Conservation (phyloP, 2,329 filamentous ascomycete genomes). For the Bertia moriformis region DNA sequence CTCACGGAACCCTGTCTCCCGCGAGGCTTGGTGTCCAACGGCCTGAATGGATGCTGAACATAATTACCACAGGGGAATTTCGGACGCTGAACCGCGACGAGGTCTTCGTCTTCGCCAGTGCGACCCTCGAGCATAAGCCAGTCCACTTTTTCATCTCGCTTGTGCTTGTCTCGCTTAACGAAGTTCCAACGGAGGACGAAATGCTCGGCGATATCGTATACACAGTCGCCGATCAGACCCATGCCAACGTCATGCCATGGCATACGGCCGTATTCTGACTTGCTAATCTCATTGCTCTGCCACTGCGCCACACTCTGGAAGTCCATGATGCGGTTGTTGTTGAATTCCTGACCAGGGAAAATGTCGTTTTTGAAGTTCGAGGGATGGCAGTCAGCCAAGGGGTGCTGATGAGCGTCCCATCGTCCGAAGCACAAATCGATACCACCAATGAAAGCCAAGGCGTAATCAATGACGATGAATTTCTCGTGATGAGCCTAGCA, state of each 20-base stretch:
- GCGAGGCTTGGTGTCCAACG: constrained; percentile 50
- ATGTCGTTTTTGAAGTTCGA: constrained; percentile 68
- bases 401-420: constrained; percentile 80
- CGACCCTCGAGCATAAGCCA: constrained; percentile 73
- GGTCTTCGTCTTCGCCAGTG: constrained; percentile 64
- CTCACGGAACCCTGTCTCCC: constrained; percentile 59
- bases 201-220: constrained; percentile 90
- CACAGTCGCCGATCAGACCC: constrained; percentile 75
- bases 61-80: constrained; percentile 84
- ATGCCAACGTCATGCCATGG: constrained; percentile 96
- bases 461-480: constrained; percentile 87
- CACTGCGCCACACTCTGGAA: constrained; percentile 83
- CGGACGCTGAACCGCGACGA: constrained; percentile 76
- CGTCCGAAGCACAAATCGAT: constrained; percentile 90
- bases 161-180: constrained; percentile 93
- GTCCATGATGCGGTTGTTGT: constrained; percentile 93
- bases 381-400: constrained; percentile 75
- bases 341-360: constrained; percentile 94
- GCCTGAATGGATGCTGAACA: constrained; percentile 61
- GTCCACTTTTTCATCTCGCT: constrained; percentile 68
- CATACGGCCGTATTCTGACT: constrained; percentile 86
- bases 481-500: constrained; percentile 81
- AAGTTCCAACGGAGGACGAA: constrained; percentile 95
- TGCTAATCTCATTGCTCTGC: constrained; percentile 84
- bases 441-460: constrained; percentile 81